A percentile compares a stretch with the other conserved stretches of the same genome.
Evolutionary conservation across 2,329 filamentous ascomycete genomes (phyloP).

Genomic region (Bipolaris bicolor): DNA sequence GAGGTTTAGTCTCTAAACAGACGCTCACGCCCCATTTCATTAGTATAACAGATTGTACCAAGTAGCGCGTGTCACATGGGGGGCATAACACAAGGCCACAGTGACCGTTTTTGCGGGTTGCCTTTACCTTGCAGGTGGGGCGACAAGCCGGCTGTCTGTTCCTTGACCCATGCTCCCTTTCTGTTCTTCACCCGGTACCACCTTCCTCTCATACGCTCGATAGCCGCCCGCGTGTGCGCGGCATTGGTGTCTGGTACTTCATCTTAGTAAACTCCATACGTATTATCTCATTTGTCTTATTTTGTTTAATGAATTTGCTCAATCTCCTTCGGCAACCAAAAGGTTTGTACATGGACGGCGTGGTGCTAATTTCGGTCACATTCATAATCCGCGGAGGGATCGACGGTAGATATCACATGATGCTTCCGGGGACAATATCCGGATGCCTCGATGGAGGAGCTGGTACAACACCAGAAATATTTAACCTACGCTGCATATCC

Average conservation of each 20-base stretch:
- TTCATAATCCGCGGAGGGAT: not conserved
- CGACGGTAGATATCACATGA: not conserved
- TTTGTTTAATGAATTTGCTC: no score
- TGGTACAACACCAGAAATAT: not conserved
- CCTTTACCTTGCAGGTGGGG: slow-evolving; percentile 12
- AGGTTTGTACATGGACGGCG: no score
- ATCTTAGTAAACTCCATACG: no score
- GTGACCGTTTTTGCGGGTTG: slow-evolving; percentile 7
- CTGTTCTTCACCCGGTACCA: not conserved
- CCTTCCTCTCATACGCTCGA: not conserved
- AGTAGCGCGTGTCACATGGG: slow-evolving; percentile 1
- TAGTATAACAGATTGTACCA: not conserved
- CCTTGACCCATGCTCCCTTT: not conserved
- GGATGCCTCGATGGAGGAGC: slow-evolving; percentile 1
- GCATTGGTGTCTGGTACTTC: no score
- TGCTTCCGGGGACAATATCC: not conserved
- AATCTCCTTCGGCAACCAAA: not conserved
- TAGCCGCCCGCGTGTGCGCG: no score
- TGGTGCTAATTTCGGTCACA: not conserved
- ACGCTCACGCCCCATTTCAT: slow-evolving; percentile 7
- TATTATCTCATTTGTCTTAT: no score
- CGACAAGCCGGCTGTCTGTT: slow-evolving; percentile 7
- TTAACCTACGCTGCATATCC: not conserved
- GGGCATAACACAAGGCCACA: not conserved
- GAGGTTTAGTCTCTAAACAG: not conserved